Base-by-base conservation (phyloP, 2,329 filamentous ascomycete genomes). In the Penicillium sp. region DNA sequence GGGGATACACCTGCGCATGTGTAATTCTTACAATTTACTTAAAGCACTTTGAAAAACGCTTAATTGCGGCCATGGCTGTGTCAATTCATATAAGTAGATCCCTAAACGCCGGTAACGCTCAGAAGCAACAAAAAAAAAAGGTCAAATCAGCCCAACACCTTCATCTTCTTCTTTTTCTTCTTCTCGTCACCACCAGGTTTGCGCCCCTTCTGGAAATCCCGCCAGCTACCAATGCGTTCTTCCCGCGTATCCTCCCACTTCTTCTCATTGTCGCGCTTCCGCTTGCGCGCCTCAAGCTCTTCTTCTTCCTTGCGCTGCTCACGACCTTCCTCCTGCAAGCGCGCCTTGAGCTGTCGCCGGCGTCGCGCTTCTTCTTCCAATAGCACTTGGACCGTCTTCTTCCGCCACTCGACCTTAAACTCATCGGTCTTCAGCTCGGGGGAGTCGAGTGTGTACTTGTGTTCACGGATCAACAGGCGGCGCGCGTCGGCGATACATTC, bases 401-500 rank as follows among this genome's bases (percentile, higher is more conserved):
- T 86, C 64, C 90, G 86, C 94, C 94, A 99, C 71, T 89, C 86
- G 66, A 83, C 84, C 63, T 87, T 87, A 71, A 97, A 97, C 46
- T 89, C 86, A 14, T 88, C 85, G 34, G 90, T 91, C 75, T 92
- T 76, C 47, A 80, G 88, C 77, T 97, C 94, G 52, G 89, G 86
- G 63, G 87, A 90, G 77, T 99, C 92, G 49, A 90, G 85, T 0
- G 88, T 96, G 82, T 93, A 93, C 74, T 96, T 96, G 76, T 91
- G 88, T 74, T 97, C 92, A 63, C 94, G 89, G 70, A 99, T 94
- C 55, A 97, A 81, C 40, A 99, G 84, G 85, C 94, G 93, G 68
- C 94, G 91, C 47, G 94, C 94, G 74, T 99, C 94, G 37, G 93
- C 89, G 66, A 97, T 97, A 65, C 90, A 89, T 76, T 97, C 94